These are phyloP conservation scores for Tylopilus sp. DNA, from an alignment of 1,284 basidiomycete species.

Conservation along the genomic window DNA sequence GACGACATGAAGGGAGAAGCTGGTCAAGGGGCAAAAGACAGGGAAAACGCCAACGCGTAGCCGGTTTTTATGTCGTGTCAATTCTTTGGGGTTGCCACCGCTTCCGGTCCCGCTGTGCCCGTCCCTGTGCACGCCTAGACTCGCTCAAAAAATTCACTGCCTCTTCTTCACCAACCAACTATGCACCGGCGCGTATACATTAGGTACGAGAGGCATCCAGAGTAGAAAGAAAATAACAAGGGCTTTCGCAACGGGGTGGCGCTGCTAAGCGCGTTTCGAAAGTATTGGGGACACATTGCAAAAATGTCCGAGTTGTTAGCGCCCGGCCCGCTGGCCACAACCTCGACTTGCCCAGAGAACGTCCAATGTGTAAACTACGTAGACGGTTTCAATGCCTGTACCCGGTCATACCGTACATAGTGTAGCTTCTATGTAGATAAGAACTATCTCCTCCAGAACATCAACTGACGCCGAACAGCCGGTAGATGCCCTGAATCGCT, in stretches of 20 bases:
- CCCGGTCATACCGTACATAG: neutral
- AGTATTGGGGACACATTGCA: constrained; percentile 19
- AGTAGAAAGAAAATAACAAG: neutral
- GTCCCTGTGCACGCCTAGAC: neutral
- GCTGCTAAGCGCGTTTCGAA: constrained; percentile 6
- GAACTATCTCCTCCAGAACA: constrained; percentile 26
- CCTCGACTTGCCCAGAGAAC: neutral
- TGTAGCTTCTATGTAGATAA: neutral
- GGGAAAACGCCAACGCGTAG: neutral
- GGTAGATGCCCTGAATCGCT: constrained; percentile 22
- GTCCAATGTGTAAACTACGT: no score
- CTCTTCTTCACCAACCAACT: neutral
- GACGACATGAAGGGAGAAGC: constrained; percentile 24
- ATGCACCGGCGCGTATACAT: neutral
- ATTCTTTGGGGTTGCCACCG: constrained; percentile 39
- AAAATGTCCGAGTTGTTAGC: neutral
- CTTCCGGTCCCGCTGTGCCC: constrained; percentile 1
- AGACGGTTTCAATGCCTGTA: no score
- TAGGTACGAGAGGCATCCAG: neutral
- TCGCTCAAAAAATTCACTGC: neutral
- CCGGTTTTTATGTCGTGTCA: constrained; percentile 30
- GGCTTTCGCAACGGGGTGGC: neutral
- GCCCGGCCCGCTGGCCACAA: no score
- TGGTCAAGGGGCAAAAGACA: constrained; percentile 28
- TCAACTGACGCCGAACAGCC: constrained; percentile 22